These are phyloP conservation scores for Casuarina glauca DNA, from an alignment of 306 rosid species.

Conservation along the genomic window DNA sequence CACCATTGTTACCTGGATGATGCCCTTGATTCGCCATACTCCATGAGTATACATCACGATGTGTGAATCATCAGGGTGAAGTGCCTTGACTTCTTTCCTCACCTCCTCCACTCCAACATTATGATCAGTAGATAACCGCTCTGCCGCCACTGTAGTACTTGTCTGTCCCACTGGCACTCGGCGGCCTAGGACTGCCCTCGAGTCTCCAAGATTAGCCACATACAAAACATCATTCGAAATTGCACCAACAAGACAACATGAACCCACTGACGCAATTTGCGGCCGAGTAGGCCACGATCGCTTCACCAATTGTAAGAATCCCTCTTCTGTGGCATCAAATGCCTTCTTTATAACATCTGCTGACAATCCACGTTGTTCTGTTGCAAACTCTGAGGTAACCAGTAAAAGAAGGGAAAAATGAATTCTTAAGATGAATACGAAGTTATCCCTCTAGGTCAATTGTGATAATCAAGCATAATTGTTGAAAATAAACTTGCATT, in stretches of 20 bases:
- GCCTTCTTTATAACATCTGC: constrained; percentile 66
- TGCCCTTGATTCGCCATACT: constrained; percentile 77
- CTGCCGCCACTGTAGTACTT: constrained; percentile 45
- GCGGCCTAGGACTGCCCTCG: constrained; percentile 69
- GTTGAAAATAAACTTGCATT: background rate
- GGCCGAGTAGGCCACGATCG: constrained; percentile 50
- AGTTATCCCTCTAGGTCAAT: background rate
- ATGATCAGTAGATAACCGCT: constrained; percentile 68
- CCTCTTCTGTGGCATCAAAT: constrained; percentile 57
- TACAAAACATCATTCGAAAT: constrained; percentile 51
- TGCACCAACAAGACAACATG: constrained; percentile 67
- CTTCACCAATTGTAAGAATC: constrained; percentile 51
- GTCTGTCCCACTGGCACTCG: constrained; percentile 29
- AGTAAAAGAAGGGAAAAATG: background rate
- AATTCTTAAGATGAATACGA: background rate
- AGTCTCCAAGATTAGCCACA: constrained; percentile 72
- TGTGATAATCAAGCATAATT: background rate
- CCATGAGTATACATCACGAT: constrained; percentile 54
- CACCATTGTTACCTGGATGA: constrained; percentile 55
- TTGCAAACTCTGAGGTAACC: constrained; percentile 40
- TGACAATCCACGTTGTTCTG: constrained; percentile 62
- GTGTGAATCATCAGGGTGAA: constrained; percentile 71
- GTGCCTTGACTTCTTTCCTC: constrained; percentile 66
- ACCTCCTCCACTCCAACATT: constrained; percentile 67
- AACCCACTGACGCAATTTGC: constrained; percentile 64